Percentiles rank a stretch among this genome's conserved stretches.
Evolutionary conservation across 1,139 yeast genomes (phyloP).

Genomic region (Pneumocystis canis): DNA sequence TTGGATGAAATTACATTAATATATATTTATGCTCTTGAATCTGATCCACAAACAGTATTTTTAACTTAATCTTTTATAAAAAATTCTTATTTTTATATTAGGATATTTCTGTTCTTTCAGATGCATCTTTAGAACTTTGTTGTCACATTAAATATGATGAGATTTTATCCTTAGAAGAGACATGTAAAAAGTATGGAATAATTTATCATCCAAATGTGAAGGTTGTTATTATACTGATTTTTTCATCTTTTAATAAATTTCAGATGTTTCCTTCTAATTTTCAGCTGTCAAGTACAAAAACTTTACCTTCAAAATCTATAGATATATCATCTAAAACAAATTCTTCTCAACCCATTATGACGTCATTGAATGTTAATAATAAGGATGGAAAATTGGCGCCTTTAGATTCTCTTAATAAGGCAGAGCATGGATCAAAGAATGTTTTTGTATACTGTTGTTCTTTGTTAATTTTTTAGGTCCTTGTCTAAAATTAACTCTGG

Average conservation of each 20-base stretch:
- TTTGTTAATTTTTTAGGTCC: background rate
- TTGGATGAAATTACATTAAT: slow-evolving; percentile 9
- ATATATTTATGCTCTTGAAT: slow-evolving; percentile 16
- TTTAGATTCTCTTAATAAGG: background rate
- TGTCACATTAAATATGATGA: background rate
- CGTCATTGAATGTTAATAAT: background rate
- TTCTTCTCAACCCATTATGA: background rate
- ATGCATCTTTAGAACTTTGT: background rate
- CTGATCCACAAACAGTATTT: slow-evolving; percentile 6
- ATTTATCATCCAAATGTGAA: background rate
- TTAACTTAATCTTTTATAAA: background rate
- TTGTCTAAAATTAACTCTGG: background rate
- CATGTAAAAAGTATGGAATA: background rate
- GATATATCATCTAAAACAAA: background rate
- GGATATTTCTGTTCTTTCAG: background rate
- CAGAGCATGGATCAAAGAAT: background rate
- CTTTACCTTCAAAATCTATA: background rate
- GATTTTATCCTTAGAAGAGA: background rate
- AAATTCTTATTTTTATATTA: background rate
- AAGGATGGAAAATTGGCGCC: background rate
- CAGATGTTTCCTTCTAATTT: background rate
- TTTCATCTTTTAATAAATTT: background rate
- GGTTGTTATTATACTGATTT: background rate
- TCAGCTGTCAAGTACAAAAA: background rate
- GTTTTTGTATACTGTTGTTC: background rate